phyloP scores from a whole-genome alignment of 352 stramenopile genomes.

The Lagenidium giganteum region DNA sequence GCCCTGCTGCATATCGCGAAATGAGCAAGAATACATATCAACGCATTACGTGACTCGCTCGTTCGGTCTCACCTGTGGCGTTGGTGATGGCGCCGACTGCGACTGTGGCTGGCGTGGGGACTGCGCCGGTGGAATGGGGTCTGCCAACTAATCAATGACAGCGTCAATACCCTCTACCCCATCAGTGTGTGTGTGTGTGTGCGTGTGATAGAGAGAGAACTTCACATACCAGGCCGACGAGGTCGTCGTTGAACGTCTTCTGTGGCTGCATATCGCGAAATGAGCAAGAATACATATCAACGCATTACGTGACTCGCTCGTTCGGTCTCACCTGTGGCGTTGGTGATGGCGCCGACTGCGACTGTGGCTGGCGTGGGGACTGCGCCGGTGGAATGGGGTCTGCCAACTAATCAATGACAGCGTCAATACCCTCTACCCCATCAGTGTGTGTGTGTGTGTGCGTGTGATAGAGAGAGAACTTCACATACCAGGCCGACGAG shows the following conservation, averaged over 20 bases:
- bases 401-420: slow-evolving; percentile 26
- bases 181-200: background rate
- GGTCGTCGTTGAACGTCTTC: slow-evolving; percentile 78
- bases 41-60: background rate
- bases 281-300: too few relatives aligned
- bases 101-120: slow-evolving; percentile 30
- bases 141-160: slow-evolving; percentile 30
- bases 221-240: slow-evolving; percentile 63
- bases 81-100: slow-evolving; percentile 13
- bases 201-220: background rate
- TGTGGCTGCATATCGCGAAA: too few relatives aligned
- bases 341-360: slow-evolving; percentile 11
- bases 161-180: slow-evolving; percentile 9
- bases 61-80: too few relatives aligned
- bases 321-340: too few relatives aligned
- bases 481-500: slow-evolving; percentile 65
- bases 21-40: slow-evolving; percentile 5
- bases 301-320: too few relatives aligned
- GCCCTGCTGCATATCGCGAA: slow-evolving; percentile 7
- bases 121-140: slow-evolving; percentile 44
- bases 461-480: background rate
- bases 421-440: too few relatives aligned
- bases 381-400: slow-evolving; percentile 49
- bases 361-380: slow-evolving; percentile 30
- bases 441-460: background rate